Evolutionary conservation across 2,329 filamentous ascomycete genomes (phyloP), one percentile per base, ranked within the genome.

Genomic region (Aureobasidium sp.): DNA sequence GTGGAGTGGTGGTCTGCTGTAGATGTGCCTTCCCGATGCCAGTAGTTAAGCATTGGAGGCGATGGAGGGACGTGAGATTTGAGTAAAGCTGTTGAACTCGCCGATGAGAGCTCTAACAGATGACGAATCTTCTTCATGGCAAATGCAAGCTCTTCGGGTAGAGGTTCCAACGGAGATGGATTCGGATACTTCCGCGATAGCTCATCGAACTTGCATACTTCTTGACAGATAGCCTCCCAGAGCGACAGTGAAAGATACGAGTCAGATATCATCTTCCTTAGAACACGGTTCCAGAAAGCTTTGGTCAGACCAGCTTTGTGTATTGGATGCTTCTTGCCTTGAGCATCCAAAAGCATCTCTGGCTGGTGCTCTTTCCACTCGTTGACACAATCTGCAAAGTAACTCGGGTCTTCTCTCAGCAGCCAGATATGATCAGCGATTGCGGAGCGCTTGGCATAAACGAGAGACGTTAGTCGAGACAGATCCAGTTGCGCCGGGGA

Each of bases 371-470:
- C 79, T 29, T 72, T 74, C 32, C 67, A 66, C 1, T 82, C 78
- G 6, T 67, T 64, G 1, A 83, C 48, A 0, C 70, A 61, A 2
- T 80, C 73, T 3, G 74, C 70, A 64, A 85, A 86, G 69, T 85
- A 85, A 0, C 71, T 71, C 0, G 83, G 83, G 66, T 87, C 84
- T 66, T 87, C 83, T 11, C 83, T 76, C 3, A 87, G 70, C 0
- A 75, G 66, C 77, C 77, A 82, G 0, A 85, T 47, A 65, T 85
- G 81, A 67, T 86, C 82, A 60, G 82, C 77, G 0, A 77, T 76
- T 3, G 74, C 74, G 0, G 72, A 67, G 0, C 66, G 66, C 63
- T 73, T 77, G 0, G 79, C 79, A 2, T 66, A 67, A 0, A 83
- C 70, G 5, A 85, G 65, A 1, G 70, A 67, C 37, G 76, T 70